A percentile compares a stretch with the other conserved stretches of the same genome.
phyloP scores from a whole-genome alignment of 345 rosid species.

The Linum usitatissimum region DNA sequence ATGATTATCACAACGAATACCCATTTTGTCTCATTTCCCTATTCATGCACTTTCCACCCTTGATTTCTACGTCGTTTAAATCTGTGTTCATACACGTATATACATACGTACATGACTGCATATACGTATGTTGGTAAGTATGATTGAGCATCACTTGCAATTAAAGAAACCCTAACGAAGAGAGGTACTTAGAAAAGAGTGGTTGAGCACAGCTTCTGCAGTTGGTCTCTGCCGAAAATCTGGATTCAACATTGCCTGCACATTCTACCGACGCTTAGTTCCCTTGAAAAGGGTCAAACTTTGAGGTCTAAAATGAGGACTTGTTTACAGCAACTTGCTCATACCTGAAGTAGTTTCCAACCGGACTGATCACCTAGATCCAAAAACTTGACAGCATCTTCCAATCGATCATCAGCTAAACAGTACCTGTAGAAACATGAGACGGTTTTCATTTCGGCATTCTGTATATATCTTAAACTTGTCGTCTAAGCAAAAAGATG shows the following conservation, averaged over 20 bases:
- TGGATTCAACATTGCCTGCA: conserved; percentile 76
- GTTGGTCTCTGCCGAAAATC: conserved; percentile 67
- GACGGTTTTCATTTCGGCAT: neutral
- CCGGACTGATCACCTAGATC: conserved; percentile 77
- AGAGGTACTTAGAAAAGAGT: conserved; percentile 48
- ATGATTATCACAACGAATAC: too few relatives aligned
- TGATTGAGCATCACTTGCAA: too few relatives aligned
- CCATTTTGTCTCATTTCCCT: too few relatives aligned
- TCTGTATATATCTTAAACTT: neutral
- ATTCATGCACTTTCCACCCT: too few relatives aligned
- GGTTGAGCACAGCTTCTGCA: conserved; percentile 67
- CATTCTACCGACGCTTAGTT: neutral
- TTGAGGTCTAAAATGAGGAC: neutral
- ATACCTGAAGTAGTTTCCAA: conserved; percentile 91
- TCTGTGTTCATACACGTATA: too few relatives aligned
- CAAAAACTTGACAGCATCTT: conserved; percentile 77
- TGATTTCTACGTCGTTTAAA: too few relatives aligned
- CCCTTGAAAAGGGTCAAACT: too few relatives aligned
- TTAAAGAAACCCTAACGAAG: conserved; percentile 9
- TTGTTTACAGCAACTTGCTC: neutral
- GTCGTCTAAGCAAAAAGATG: neutral
- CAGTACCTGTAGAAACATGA: conserved; percentile 53
- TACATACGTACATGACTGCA: too few relatives aligned
- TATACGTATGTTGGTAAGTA: too few relatives aligned
- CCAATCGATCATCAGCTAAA: conserved; percentile 71